Evolutionary conservation across 2,329 filamentous ascomycete genomes (phyloP).

Genomic region (Colletotrichum nymphaeae): DNA sequence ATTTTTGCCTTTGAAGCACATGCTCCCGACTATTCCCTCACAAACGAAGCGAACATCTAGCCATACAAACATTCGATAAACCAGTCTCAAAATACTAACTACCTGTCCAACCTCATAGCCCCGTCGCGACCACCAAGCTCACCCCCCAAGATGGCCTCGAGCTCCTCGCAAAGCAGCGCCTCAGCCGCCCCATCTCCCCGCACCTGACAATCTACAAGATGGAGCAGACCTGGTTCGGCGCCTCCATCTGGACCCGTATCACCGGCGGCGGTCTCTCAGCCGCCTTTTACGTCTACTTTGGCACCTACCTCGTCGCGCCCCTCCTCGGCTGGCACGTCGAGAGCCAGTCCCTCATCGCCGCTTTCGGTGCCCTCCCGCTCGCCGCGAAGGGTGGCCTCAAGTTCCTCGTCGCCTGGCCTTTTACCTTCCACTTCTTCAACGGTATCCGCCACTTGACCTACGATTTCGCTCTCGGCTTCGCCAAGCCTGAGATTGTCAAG

Average conservation of each 20-base stretch:
- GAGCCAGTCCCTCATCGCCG: conserved; percentile 68
- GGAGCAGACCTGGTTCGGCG: conserved; percentile 86
- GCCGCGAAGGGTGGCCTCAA: conserved; percentile 69
- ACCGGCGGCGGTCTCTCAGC: conserved; percentile 81
- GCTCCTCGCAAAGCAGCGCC: conserved; percentile 85
- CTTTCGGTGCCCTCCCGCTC: conserved; percentile 69
- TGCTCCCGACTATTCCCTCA: neutral
- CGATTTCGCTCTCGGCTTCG: conserved; percentile 64
- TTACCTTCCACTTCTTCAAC: conserved; percentile 67
- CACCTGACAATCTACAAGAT: conserved; percentile 89
- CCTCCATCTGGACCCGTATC: conserved; percentile 81
- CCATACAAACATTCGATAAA: neutral
- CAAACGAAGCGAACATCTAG: neutral
- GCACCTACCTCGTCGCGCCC: conserved; percentile 84
- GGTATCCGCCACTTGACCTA: conserved; percentile 66
- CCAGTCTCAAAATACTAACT: neutral
- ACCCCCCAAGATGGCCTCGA: conserved; percentile 63
- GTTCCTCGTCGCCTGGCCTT: conserved; percentile 68
- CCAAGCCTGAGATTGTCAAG: conserved; percentile 57
- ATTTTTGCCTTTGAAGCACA: neutral
- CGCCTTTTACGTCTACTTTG: conserved; percentile 81
- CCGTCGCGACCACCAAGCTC: conserved; percentile 68
- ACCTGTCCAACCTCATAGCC: conserved; percentile 51
- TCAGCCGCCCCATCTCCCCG: conserved; percentile 83
- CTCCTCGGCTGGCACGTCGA: conserved; percentile 74